A percentile compares a stretch with the other conserved stretches of the same genome.
Conservation (phyloP, 2,329 filamentous ascomycete species). For the Pestalotiopsis sp. region DNA sequence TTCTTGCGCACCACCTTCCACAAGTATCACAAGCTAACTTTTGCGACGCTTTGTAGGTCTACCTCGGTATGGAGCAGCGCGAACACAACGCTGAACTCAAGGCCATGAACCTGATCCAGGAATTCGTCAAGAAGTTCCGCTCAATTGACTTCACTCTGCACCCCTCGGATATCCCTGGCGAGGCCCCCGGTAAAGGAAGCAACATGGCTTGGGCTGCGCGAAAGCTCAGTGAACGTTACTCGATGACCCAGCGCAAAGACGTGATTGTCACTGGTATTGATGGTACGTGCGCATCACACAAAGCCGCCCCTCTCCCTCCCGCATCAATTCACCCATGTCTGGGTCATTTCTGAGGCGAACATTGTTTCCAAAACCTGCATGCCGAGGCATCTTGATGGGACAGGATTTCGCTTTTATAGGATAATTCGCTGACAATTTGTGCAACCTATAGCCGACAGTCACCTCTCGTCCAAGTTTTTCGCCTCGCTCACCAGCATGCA, state of each 20-base stretch:
- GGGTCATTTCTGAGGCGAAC: slow-evolving; percentile 17
- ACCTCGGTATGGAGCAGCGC: slow-evolving; percentile 73
- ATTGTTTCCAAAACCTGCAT: slow-evolving; percentile 18
- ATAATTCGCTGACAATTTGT: slow-evolving; percentile 30
- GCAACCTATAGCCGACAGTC: slow-evolving; percentile 63
- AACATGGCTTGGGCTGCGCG: slow-evolving; percentile 73
- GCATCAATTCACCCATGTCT: slow-evolving; percentile 1
- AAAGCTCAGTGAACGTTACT: slow-evolving; percentile 65
- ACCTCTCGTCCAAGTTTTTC: slow-evolving; percentile 71
- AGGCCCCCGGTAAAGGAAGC: slow-evolving; percentile 75
- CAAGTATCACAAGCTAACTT: background rate
- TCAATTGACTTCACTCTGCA: slow-evolving; percentile 70
- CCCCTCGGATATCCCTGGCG: slow-evolving; percentile 65
- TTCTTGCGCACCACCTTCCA: background rate
- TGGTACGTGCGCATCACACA: slow-evolving; percentile 50
- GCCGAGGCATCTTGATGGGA: slow-evolving; percentile 16
- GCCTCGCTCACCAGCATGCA: slow-evolving; percentile 66
- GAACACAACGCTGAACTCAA: slow-evolving; percentile 64
- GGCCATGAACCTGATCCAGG: slow-evolving; percentile 62
- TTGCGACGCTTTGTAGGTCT: slow-evolving; percentile 53
- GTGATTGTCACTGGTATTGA: slow-evolving; percentile 74
- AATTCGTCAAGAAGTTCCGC: slow-evolving; percentile 67
- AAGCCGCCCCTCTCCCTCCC: slow-evolving; percentile 4
- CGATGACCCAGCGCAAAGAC: slow-evolving; percentile 54
- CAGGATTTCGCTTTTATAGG: background rate